Base-by-base conservation (phyloP, 441 rosid genomes). In the Jatropha multifida region DNA sequence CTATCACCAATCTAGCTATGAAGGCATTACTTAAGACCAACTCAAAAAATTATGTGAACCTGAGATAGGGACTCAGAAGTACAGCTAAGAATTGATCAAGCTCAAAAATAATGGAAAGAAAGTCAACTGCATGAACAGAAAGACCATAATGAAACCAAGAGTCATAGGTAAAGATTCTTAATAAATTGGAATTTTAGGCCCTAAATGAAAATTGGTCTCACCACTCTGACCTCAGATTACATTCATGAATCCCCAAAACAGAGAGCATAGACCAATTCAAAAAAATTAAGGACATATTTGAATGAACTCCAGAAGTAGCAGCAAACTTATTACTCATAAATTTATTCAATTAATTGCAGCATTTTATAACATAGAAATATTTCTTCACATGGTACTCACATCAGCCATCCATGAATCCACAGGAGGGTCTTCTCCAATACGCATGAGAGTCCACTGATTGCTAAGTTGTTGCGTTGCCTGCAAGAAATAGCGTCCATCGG, bases 401-500 rank as follows among this genome's bases (percentile, higher is more conserved):
- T 91, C 91, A 60, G 88, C 84, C 89, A 91, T 90, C 98, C 99
- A 94, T 67, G 81, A 76, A 66, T 90, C 97, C 20, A 94, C 84
- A 55, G 89, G 74, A 73, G 96, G 97, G 71, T 92, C 99, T 87
- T 92, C 99, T 74, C 92, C 96, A 51, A 92, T 84, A 38, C 98
- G 96, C 98, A 96, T 96, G 20, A 96, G 90, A 59, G 80, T 84
- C 99, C 99, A 94, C 32, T 90, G 86, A 63, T 86, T 83, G 69
- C 92, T 92, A 72, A 96, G 99, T 81, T 96, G 76, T 71, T 94
- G 86, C 5, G 72, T 71, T 72, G 96, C 99, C 86, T 96, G 98
- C 83, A 92, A 78, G 79, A 92, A 96, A 83, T 96, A 96, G 3
- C 98, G 85, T 4, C 94, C 99, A 76, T 96, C 97, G 10, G 99